Percentiles rank a stretch among this genome's conserved stretches.
These are phyloP conservation scores for Kodamaea jinghongensis DNA, from an alignment of 805 yeast species.

Conservation along the genomic window DNA sequence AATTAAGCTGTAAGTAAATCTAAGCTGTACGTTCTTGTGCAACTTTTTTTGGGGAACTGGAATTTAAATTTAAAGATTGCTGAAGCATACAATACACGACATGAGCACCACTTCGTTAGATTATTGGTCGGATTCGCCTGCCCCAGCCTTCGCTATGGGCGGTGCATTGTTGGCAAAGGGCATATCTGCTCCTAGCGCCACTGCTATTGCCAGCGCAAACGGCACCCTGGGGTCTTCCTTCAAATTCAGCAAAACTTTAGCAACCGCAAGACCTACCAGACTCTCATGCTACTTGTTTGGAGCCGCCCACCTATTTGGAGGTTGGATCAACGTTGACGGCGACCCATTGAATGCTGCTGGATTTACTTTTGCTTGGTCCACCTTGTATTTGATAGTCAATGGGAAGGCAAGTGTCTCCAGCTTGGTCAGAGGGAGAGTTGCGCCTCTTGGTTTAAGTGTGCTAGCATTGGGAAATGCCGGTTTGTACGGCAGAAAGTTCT, in stretches of 20 bases:
- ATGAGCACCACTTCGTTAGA: not conserved
- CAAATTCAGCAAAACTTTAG: constrained; percentile 17
- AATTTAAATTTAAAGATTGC: not conserved
- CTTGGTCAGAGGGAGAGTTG: constrained; percentile 53
- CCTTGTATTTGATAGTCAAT: constrained; percentile 69
- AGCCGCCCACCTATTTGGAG: constrained; percentile 60
- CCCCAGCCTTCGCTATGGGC: constrained; percentile 14
- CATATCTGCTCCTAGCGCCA: constrained; percentile 5
- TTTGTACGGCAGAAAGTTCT: constrained; percentile 68
- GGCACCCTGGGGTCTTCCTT: constrained; percentile 20
- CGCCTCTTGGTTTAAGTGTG: constrained; percentile 58
- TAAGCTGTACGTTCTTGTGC: too few species aligned
- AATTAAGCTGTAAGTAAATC: too few species aligned
- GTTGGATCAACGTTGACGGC: constrained; percentile 73
- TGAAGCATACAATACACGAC: not conserved
- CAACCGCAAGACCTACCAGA: constrained; percentile 31
- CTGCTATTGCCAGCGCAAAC: not conserved
- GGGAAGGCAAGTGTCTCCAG: constrained; percentile 56
- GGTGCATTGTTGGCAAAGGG: constrained; percentile 13
- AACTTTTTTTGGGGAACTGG: too few species aligned
- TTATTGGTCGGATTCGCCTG: constrained; percentile 11
- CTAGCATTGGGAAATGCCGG: constrained; percentile 62
- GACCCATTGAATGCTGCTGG: constrained; percentile 81
- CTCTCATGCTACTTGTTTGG: constrained; percentile 56
- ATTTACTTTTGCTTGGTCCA: constrained; percentile 76